Percentiles rank a stretch among this genome's conserved stretches.
Conservation (phyloP, 768 basidiomycete genomes). For the Naganishia onofrii region DNA sequence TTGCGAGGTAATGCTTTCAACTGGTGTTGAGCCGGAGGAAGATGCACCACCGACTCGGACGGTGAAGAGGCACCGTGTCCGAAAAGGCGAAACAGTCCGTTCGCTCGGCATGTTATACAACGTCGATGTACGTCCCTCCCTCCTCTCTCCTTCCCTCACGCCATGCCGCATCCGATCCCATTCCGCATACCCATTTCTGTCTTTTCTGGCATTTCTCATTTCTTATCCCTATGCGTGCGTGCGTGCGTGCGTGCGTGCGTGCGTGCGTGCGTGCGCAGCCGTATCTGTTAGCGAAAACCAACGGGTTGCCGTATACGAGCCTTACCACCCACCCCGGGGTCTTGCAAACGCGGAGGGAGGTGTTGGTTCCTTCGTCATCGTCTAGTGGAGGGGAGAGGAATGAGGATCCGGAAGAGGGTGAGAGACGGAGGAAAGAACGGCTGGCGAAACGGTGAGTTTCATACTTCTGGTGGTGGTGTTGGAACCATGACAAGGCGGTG, state of each 20-base stretch:
- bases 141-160: too few relatives aligned
- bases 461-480: too few relatives aligned
- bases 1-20: too few relatives aligned
- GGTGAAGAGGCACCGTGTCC: conserved; percentile 37
- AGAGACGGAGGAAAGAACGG: conserved; percentile 34
- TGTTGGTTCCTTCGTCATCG: conserved; percentile 6
- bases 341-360: conserved; percentile 41
- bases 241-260: too few relatives aligned
- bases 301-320: conserved; percentile 41
- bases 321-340: conserved; percentile 42
- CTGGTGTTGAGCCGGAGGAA: not conserved
- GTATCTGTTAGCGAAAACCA: conserved; percentile 45
- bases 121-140: conserved; percentile 47
- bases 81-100: conserved; percentile 40
- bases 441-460: conserved; percentile 32
- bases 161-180: too few relatives aligned
- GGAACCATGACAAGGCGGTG: too few relatives aligned
- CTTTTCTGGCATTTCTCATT: too few relatives aligned
- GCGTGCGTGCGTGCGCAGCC: conserved; percentile 42
- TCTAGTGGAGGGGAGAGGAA: not conserved
- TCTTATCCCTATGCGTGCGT: too few relatives aligned
- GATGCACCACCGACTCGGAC: not conserved
- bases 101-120: conserved; percentile 41
- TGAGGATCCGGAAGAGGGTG: conserved; percentile 24
- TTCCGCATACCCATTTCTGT: too few relatives aligned